Conservation (phyloP, 2,329 filamentous ascomycete genomes). For the Sporothrix variecibatus region DNA sequence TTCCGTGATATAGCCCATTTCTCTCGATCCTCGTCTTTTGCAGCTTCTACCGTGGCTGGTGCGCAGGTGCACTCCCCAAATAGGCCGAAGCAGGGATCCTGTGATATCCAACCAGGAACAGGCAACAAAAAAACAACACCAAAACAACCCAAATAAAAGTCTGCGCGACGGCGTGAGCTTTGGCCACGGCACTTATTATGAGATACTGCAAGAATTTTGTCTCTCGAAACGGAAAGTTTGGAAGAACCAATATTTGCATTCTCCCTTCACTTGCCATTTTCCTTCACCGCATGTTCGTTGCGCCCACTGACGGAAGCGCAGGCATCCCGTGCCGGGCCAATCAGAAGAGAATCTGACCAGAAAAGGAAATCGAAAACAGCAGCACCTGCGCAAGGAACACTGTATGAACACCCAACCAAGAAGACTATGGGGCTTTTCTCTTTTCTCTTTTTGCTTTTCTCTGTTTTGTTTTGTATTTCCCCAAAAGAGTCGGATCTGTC, state of each 20-base stretch:
- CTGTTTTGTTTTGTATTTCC: background rate
- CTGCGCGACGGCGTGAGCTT: background rate
- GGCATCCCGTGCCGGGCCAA: slow-evolving; percentile 11
- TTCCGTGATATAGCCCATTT: background rate
- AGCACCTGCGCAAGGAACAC: too few relatives aligned
- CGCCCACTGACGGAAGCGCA: slow-evolving; percentile 8
- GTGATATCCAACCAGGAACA: background rate
- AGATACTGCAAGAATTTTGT: background rate
- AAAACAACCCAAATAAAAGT: background rate
- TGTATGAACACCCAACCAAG: background rate
- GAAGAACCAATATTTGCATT: background rate
- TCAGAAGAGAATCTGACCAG: background rate
- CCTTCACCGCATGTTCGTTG: slow-evolving; percentile 18
- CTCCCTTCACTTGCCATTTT: background rate
- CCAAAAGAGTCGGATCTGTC: background rate
- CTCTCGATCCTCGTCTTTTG: background rate
- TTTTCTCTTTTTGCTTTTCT: background rate
- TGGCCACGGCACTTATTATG: background rate
- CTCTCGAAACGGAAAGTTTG: background rate
- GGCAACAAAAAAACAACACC: background rate
- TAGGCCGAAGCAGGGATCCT: background rate
- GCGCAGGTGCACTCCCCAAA: background rate
- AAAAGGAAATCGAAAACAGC: background rate
- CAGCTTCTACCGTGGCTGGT: background rate
- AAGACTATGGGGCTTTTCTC: background rate